phyloP scores from a whole-genome alignment of 208 protist genomes.

The Leishmania major region DNA sequence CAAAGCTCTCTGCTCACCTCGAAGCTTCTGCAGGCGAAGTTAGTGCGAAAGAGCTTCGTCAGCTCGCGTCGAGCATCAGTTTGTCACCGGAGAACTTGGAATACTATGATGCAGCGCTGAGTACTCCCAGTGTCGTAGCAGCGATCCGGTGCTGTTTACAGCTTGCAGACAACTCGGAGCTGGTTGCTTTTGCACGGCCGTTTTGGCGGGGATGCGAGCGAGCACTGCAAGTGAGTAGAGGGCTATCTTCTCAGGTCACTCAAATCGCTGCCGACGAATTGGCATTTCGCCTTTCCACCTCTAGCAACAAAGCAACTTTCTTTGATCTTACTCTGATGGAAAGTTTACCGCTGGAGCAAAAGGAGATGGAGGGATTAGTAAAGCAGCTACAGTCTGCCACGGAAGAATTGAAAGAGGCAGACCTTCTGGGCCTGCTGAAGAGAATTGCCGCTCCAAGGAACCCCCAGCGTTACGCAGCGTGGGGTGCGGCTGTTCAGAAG shows the following conservation, averaged over 20 bases:
- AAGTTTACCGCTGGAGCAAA: conserved; percentile 8
- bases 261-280: conserved; percentile 9
- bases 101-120: conserved; percentile 23
- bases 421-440: conserved; percentile 5
- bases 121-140: conserved; percentile 4
- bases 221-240: neutral
- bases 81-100: conserved; percentile 13
- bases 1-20: conserved; percentile 20
- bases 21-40: conserved; percentile 17
- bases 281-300: neutral
- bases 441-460: neutral
- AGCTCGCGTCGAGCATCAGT: conserved; percentile 9
- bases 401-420: neutral
- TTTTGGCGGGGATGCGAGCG: conserved; percentile 3
- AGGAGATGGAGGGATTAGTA: conserved; percentile 13
- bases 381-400: conserved; percentile 8
- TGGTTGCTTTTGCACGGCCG: conserved; percentile 10
- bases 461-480: conserved; percentile 8
- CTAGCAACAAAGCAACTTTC: neutral
- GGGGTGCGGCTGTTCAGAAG: conserved; percentile 13
- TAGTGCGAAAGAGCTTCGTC: conserved; percentile 2
- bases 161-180: conserved; percentile 5
- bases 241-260: conserved; percentile 1
- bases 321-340: conserved; percentile 9
- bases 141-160: conserved; percentile 18